phyloP scores from a whole-genome alignment of 108 stramenopile species.

The Fragilaria crotonensis region DNA sequence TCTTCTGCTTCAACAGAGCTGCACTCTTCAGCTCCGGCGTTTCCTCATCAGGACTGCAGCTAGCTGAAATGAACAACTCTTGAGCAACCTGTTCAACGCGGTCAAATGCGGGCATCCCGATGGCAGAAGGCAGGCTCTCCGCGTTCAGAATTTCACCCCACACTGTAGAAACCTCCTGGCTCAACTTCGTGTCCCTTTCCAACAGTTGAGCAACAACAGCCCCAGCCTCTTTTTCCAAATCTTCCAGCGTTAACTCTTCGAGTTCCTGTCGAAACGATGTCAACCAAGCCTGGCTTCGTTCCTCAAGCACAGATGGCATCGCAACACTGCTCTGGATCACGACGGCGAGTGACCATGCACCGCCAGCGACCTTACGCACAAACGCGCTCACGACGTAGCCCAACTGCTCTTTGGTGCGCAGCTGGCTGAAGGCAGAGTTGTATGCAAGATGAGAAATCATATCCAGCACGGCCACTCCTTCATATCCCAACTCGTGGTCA shows the following conservation, averaged over 20 bases:
- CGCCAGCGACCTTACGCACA: conserved; percentile 62
- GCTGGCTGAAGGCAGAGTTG: conserved; percentile 77
- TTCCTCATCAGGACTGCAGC: conserved; percentile 13
- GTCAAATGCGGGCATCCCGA: conserved; percentile 64
- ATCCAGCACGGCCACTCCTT: conserved; percentile 70
- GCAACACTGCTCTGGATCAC: conserved; percentile 64
- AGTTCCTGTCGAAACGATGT: conserved; percentile 65
- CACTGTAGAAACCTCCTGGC: conserved; percentile 52
- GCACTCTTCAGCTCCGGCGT: conserved; percentile 12
- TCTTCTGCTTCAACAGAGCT: conserved; percentile 49
- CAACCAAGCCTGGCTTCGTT: conserved; percentile 70
- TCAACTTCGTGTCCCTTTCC: conserved; percentile 72
- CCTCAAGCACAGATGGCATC: conserved; percentile 56
- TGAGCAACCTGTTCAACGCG: conserved; percentile 59
- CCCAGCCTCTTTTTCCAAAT: conserved; percentile 60
- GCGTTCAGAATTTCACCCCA: conserved; percentile 72
- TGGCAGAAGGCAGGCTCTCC: conserved; percentile 22
- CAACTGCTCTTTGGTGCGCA: conserved; percentile 82
- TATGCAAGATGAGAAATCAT: conserved; percentile 74
- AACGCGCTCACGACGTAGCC: conserved; percentile 82
- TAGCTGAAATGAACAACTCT: conserved; percentile 22
- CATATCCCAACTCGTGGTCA: conserved; percentile 55
- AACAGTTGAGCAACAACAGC: conserved; percentile 69
- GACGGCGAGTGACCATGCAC: conserved; percentile 58
- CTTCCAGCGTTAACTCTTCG: conserved; percentile 60